Percentiles rank a stretch among this genome's conserved stretches.
Conservation (phyloP, 129 eudicot genomes). For the Helianthus tuberosus region DNA sequence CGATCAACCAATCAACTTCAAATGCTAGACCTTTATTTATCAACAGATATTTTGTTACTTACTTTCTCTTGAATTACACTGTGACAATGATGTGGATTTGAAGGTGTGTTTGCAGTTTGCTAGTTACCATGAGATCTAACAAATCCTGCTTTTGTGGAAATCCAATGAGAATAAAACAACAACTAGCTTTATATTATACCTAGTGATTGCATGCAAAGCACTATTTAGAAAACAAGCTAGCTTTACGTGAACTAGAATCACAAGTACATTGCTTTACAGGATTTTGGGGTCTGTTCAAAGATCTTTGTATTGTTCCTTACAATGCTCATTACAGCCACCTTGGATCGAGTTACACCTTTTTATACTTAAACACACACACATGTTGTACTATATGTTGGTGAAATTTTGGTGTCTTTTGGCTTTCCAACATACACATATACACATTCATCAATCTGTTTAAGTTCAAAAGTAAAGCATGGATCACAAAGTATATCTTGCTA, state of each 20-base stretch:
- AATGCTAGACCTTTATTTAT: not conserved
- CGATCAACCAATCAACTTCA: slow-evolving; percentile 17
- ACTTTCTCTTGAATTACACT: slow-evolving; percentile 15
- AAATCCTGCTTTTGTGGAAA: slow-evolving; percentile 2
- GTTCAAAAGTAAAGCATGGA: not conserved
- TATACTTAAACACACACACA: slow-evolving; percentile 24
- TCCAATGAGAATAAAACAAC: not conserved
- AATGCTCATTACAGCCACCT: slow-evolving; percentile 11
- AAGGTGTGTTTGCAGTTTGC: slow-evolving; percentile 11
- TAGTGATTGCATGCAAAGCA: slow-evolving; percentile 21
- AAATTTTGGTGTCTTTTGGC: slow-evolving; percentile 10
- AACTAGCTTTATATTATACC: slow-evolving; percentile 12
- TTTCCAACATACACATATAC: not conserved
- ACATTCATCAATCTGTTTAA: not conserved
- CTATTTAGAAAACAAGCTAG: slow-evolving; percentile 3
- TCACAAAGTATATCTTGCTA: not conserved
- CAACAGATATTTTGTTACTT: slow-evolving; percentile 1
- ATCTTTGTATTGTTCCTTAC: slow-evolving; percentile 20
- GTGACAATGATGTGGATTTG: slow-evolving; percentile 13
- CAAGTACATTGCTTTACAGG: slow-evolving; percentile 23
- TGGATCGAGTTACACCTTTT: slow-evolving; percentile 31
- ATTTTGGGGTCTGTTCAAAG: slow-evolving; percentile 25
- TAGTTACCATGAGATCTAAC: slow-evolving; percentile 5
- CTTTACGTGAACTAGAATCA: slow-evolving; percentile 15
- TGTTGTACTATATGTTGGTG: slow-evolving; percentile 19